phyloP scores from a whole-genome alignment of 768 basidiomycete species.

The Boletus rubropictus region DNA sequence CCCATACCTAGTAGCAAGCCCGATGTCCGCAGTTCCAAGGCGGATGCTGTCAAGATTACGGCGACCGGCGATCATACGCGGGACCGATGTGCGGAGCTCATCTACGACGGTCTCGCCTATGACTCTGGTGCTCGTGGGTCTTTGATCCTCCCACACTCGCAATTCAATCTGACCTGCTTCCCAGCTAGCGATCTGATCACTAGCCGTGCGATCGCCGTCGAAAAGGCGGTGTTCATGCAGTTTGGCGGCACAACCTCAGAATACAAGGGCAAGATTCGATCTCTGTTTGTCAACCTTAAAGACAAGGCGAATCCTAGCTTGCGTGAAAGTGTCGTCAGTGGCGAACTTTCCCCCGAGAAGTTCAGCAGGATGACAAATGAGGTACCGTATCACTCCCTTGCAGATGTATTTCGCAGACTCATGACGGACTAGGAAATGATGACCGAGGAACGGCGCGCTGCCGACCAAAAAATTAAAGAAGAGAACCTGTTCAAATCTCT shows the following conservation, averaged over 20 bases:
- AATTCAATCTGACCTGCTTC: constrained; percentile 5
- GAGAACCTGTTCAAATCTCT: constrained; percentile 89
- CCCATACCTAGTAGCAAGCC: constrained; percentile 30
- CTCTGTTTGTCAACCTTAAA: constrained; percentile 88
- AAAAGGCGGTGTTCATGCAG: constrained; percentile 51
- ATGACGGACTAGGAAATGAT: constrained; percentile 76
- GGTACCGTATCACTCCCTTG: constrained; percentile 35
- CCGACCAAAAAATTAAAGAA: constrained; percentile 74
- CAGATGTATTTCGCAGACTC: not conserved
- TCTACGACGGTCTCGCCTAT: constrained; percentile 85
- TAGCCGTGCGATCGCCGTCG: constrained; percentile 61
- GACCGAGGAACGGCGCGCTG: constrained; percentile 82
- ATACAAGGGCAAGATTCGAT: constrained; percentile 80
- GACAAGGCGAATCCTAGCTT: constrained; percentile 89
- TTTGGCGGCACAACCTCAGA: constrained; percentile 40
- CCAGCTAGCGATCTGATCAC: constrained; percentile 67
- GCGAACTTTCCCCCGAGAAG: constrained; percentile 62
- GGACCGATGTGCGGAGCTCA: constrained; percentile 82
- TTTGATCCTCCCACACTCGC: not conserved
- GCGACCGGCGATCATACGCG: constrained; percentile 67
- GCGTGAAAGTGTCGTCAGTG: constrained; percentile 79
- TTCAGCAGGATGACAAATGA: constrained; percentile 79
- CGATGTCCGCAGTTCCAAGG: constrained; percentile 52
- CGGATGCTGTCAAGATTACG: constrained; percentile 58
- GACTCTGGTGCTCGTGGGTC: constrained; percentile 86